These are phyloP conservation scores for Pleurozium schreberi DNA, from an alignment of 225 moss, liverwort and hornwort species.

Conservation along the genomic window DNA sequence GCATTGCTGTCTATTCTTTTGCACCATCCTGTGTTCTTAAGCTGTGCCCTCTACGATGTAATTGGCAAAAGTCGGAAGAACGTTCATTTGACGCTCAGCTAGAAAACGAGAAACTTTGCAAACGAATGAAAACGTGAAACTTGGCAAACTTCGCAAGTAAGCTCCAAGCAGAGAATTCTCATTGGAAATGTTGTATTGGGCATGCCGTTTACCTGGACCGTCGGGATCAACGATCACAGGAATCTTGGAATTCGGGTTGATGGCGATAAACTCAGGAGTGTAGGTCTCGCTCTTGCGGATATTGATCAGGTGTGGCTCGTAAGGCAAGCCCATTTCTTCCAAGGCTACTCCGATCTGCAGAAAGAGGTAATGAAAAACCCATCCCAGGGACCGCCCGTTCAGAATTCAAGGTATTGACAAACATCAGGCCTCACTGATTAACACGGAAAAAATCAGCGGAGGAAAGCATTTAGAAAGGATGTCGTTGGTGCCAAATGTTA, in stretches of 20 bases:
- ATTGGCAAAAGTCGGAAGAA: neutral
- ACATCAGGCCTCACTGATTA: neutral
- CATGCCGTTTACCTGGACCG: constrained; percentile 12
- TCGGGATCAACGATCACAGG: constrained; percentile 32
- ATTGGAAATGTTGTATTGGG: neutral
- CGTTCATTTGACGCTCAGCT: neutral
- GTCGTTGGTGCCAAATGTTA: neutral
- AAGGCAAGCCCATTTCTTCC: constrained; percentile 64
- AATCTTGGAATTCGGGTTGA: constrained; percentile 77
- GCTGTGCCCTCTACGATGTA: neutral
- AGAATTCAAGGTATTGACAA: neutral
- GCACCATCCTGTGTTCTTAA: neutral
- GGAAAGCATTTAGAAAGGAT: neutral
- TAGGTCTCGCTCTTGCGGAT: constrained; percentile 16
- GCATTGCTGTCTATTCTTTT: too few relatives aligned
- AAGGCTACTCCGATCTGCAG: constrained; percentile 50
- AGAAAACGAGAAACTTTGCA: neutral
- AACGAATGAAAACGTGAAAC: neutral
- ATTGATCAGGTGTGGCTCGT: constrained; percentile 33
- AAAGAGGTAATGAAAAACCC: neutral
- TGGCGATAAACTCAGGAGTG: constrained; percentile 57
- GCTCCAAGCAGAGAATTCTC: neutral
- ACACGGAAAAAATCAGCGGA: neutral
- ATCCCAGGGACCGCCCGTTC: neutral
- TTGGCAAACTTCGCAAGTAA: too few relatives aligned